Evolutionary conservation across 768 basidiomycete species (phyloP).

Genomic region (Leccinum imitatum): DNA sequence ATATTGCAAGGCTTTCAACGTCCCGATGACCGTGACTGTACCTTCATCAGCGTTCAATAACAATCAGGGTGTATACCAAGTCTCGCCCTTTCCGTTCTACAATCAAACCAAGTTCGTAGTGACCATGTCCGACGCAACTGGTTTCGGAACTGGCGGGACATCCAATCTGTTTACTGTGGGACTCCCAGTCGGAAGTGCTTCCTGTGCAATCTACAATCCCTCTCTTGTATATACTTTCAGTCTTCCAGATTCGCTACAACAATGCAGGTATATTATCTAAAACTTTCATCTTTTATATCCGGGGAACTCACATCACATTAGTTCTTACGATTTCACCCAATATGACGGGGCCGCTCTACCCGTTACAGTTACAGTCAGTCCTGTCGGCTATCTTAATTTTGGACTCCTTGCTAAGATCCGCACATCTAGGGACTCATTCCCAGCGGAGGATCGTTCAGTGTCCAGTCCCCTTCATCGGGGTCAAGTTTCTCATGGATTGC

Average conservation of each 20-base stretch:
- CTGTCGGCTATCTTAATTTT: neutral
- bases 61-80: constrained; percentile 52
- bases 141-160: constrained; percentile 66
- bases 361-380: constrained; percentile 51
- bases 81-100: constrained; percentile 43
- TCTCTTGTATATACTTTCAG: constrained; percentile 47
- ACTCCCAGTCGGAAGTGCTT: constrained; percentile 37
- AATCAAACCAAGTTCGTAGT: constrained; percentile 45
- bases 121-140: constrained; percentile 71
- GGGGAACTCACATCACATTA: constrained; percentile 22
- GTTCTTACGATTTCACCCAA: constrained; percentile 46
- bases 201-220: constrained; percentile 51
- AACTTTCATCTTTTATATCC: neutral
- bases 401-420: neutral
- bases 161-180: constrained; percentile 50
- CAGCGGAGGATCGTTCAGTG: constrained; percentile 49
- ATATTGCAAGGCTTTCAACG: constrained; percentile 47
- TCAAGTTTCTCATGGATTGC: constrained; percentile 53
- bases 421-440: constrained; percentile 57
- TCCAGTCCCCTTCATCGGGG: constrained; percentile 40
- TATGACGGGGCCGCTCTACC: constrained; percentile 51
- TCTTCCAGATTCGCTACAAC: constrained; percentile 51
- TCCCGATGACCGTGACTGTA: constrained; percentile 53
- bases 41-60: constrained; percentile 53
- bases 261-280: constrained; percentile 52